Evolutionary conservation across 768 basidiomycete species (phyloP).

Genomic region (Mrakia hoshinonis): DNA sequence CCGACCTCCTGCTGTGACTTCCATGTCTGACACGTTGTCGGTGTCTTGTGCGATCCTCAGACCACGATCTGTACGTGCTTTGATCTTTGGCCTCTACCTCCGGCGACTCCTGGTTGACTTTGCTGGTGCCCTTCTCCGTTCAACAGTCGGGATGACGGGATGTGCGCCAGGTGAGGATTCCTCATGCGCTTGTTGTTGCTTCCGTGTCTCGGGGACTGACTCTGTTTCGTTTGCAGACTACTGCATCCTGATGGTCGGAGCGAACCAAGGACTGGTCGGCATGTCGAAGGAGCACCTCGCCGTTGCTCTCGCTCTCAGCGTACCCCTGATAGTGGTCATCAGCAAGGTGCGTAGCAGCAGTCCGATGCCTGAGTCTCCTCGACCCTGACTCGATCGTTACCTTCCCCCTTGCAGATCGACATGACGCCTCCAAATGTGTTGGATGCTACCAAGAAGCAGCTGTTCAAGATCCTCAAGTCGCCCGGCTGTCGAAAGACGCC

Average conservation of each 20-base stretch:
- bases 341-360: slow-evolving; percentile 60
- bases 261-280: slow-evolving; percentile 59
- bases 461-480: slow-evolving; percentile 80
- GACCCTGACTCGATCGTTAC: slow-evolving; percentile 3
- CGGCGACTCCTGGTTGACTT: neutral
- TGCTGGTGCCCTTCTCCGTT: neutral
- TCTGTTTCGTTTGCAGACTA: slow-evolving; percentile 44
- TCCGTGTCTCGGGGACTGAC: no score
- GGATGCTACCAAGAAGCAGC: slow-evolving; percentile 83
- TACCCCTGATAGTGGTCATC: slow-evolving; percentile 86
- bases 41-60: neutral
- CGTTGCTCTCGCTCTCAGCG: slow-evolving; percentile 82
- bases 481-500: slow-evolving; percentile 64
- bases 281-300: slow-evolving; percentile 68
- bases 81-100: neutral
- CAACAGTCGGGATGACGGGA: slow-evolving; percentile 68
- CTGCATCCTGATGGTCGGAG: slow-evolving; percentile 86
- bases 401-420: slow-evolving; percentile 57
- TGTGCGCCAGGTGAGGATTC: slow-evolving; percentile 50
- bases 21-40: no score
- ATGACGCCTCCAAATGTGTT: slow-evolving; percentile 93
- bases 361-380: neutral
- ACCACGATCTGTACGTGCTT: slow-evolving; percentile 24
- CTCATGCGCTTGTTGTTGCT: neutral
- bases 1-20: neutral